These are phyloP conservation scores for Suhomyces bolitotheri DNA, from an alignment of 1,139 yeast species.

Conservation along the genomic window DNA sequence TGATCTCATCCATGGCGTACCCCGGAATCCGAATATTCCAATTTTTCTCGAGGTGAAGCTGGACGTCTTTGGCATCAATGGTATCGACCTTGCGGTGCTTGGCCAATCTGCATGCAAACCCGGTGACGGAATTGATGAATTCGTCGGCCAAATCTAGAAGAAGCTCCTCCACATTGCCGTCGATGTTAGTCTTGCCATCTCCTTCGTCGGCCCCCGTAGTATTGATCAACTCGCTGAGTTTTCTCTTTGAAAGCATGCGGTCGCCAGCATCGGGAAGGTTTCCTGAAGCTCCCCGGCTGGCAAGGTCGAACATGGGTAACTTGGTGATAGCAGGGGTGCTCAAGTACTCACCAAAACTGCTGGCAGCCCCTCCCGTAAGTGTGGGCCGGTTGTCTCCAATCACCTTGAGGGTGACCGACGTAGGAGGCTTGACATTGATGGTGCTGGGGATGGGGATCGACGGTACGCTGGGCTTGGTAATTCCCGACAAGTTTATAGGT, in stretches of 20 bases:
- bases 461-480: slow-evolving; percentile 68
- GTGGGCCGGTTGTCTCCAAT: slow-evolving; percentile 66
- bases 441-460: slow-evolving; percentile 72
- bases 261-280: slow-evolving; percentile 57
- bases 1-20: slow-evolving; percentile 84
- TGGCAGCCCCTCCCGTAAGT: slow-evolving; percentile 81
- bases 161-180: slow-evolving; percentile 93
- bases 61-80: slow-evolving; percentile 86
- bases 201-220: slow-evolving; percentile 83
- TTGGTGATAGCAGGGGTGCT: slow-evolving; percentile 74
- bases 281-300: slow-evolving; percentile 38
- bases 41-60: slow-evolving; percentile 86
- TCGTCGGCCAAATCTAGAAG: slow-evolving; percentile 93
- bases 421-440: slow-evolving; percentile 63
- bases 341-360: slow-evolving; percentile 57
- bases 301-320: slow-evolving; percentile 80
- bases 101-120: slow-evolving; percentile 92
- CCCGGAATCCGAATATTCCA: slow-evolving; percentile 98
- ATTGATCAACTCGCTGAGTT: slow-evolving; percentile 80
- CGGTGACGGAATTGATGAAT: slow-evolving; percentile 84
- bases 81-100: slow-evolving; percentile 91
- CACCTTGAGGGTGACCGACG: slow-evolving; percentile 60
- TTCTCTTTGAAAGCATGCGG: slow-evolving; percentile 83
- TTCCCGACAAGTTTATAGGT: slow-evolving; percentile 40
- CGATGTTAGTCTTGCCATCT: slow-evolving; percentile 86